A percentile compares a stretch with the other conserved stretches of the same genome.
Conservation (phyloP, 2,329 filamentous ascomycete genomes). For the Trichophyton mentagrophytes region DNA sequence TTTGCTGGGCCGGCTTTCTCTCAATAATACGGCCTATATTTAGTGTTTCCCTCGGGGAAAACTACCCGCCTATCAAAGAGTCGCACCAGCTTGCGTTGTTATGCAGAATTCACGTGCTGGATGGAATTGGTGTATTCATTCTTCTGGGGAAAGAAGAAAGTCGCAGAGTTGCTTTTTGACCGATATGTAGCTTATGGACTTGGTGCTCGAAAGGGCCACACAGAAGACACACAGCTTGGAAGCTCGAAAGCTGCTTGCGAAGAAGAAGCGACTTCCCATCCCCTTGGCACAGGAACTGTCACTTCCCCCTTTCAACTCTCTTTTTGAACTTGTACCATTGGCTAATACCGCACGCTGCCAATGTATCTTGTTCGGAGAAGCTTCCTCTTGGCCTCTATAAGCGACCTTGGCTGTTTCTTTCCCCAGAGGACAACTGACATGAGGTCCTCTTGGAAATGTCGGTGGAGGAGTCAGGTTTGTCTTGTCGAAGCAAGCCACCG, state of each 20-base stretch:
- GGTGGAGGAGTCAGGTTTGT: neutral
- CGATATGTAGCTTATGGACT: neutral
- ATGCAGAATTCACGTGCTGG: conserved; percentile 1
- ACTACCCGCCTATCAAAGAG: neutral
- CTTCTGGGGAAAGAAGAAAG: neutral
- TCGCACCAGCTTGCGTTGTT: neutral
- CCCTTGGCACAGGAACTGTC: neutral
- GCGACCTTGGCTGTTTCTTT: neutral
- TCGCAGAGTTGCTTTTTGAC: neutral
- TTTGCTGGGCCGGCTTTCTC: neutral
- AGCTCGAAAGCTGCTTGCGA: neutral
- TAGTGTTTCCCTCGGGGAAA: neutral
- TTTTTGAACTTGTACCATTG: neutral
- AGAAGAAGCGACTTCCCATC: neutral
- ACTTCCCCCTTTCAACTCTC: neutral
- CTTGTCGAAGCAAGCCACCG: neutral
- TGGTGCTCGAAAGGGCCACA: neutral
- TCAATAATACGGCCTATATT: neutral
- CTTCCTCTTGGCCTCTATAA: neutral
- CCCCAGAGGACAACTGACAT: neutral
- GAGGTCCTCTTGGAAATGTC: neutral
- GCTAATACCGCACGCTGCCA: neutral
- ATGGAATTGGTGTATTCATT: neutral
- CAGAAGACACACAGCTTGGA: neutral
- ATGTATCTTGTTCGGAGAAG: neutral